A percentile compares a stretch with the other conserved stretches of the same genome.
Evolutionary conservation across 176 grass and related monocot species (phyloP).

Genomic region (Rhynchospora breviuscula): DNA sequence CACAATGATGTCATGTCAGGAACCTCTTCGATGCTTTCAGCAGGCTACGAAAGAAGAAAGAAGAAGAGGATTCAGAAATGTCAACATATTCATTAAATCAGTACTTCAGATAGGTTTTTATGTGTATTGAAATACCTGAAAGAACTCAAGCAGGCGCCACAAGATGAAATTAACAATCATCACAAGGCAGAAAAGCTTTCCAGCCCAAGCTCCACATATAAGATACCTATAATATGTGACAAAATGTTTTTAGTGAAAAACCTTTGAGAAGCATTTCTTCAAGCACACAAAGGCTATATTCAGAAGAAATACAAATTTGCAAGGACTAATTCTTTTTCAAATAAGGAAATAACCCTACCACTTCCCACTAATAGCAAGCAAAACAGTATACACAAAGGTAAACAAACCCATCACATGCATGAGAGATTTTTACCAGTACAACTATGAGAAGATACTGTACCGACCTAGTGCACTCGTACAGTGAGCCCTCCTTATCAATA

Average conservation of each 20-base stretch:
- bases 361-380: no score
- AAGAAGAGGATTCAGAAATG: not conserved
- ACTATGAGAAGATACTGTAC: no score
- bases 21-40: slow-evolving; percentile 72
- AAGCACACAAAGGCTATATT: not conserved
- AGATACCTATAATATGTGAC: slow-evolving; percentile 48
- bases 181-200: slow-evolving; percentile 77
- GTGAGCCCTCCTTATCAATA: no score
- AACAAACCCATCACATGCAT: no score
- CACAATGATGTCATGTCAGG: slow-evolving; percentile 50
- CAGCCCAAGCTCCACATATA: slow-evolving; percentile 75
- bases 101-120: not conserved
- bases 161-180: slow-evolving; percentile 80
- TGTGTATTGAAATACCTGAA: slow-evolving; percentile 45
- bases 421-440: no score
- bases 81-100: not conserved
- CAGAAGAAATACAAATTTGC: not conserved
- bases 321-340: not conserved
- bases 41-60: slow-evolving; percentile 40
- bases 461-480: no score
- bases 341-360: no score
- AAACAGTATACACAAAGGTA: no score
- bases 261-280: not conserved
- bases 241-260: slow-evolving; percentile 3
- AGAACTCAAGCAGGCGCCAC: slow-evolving; percentile 59